Percentiles rank a stretch among this genome's conserved stretches.
These are phyloP conservation scores for Camillea tinctor DNA, from an alignment of 2,329 filamentous ascomycete species.

Conservation along the genomic window DNA sequence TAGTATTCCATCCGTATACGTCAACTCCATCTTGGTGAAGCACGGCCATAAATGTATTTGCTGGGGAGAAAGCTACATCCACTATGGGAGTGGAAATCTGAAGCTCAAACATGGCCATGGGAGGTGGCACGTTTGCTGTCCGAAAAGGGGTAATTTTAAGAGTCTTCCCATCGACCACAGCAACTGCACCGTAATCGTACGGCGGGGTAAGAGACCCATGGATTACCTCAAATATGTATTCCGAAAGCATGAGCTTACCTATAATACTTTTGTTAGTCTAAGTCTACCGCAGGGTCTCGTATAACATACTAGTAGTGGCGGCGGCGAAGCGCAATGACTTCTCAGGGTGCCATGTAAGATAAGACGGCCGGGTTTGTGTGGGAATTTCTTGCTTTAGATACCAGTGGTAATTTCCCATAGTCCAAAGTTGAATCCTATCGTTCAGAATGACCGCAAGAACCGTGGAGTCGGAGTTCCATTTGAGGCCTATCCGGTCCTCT, in stretches of 20 bases:
- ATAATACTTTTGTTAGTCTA: constrained; percentile 26
- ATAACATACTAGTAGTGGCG: constrained; percentile 46
- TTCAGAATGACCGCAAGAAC: constrained; percentile 79
- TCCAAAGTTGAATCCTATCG: constrained; percentile 87
- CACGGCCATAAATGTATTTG: constrained; percentile 66
- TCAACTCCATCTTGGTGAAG: constrained; percentile 66
- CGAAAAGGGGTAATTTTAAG: constrained; percentile 85
- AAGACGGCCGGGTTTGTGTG: constrained; percentile 34
- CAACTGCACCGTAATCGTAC: constrained; percentile 74
- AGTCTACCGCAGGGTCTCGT: neutral
- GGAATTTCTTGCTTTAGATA: constrained; percentile 90
- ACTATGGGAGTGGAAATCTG: constrained; percentile 59
- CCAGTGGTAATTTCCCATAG: constrained; percentile 96
- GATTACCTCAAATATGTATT: constrained; percentile 67
- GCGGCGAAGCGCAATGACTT: constrained; percentile 69
- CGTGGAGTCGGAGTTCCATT: constrained; percentile 91
- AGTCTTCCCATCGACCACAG: constrained; percentile 76
- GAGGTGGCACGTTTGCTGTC: constrained; percentile 82
- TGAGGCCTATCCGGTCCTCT: constrained; percentile 61
- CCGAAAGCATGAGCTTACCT: constrained; percentile 54
- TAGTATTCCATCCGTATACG: constrained; percentile 67
- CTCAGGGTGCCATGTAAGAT: constrained; percentile 80
- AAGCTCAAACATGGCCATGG: constrained; percentile 83
- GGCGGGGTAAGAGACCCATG: constrained; percentile 69
- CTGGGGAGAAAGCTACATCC: constrained; percentile 71